A percentile compares a stretch with the other conserved stretches of the same genome.
phyloP scores from a whole-genome alignment of 306 rosid species.

The Vicia villosa region DNA sequence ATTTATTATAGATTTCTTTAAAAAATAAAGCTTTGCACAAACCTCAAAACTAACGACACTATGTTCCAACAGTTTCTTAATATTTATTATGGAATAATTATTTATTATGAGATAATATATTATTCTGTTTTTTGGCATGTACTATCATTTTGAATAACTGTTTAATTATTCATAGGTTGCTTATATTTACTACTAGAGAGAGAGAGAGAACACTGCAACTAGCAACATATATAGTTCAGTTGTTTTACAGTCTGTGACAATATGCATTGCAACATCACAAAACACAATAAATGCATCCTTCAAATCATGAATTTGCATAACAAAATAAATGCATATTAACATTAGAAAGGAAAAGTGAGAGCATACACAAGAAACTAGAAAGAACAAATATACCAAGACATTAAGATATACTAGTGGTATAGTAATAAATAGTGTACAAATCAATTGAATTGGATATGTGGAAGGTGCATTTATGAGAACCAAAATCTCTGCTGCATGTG shows the following conservation, averaged over 20 bases:
- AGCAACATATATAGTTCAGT: background rate
- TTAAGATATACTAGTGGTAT: background rate
- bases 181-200: too few species aligned
- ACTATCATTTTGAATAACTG: too few species aligned
- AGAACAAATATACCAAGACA: slow-evolving; percentile 21
- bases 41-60: too few species aligned
- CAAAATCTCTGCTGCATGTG: slow-evolving; percentile 18
- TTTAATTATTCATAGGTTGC: too few species aligned
- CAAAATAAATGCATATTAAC: slow-evolving; percentile 11
- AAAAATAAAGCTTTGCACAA: too few species aligned
- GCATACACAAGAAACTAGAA: slow-evolving; percentile 9
- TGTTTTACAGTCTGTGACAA: background rate
- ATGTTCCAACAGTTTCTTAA: too few species aligned
- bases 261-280: background rate
- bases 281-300: background rate
- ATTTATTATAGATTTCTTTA: too few species aligned
- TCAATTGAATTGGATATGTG: slow-evolving; percentile 2
- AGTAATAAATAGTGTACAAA: slow-evolving; percentile 27
- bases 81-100: too few species aligned
- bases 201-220: background rate
- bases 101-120: too few species aligned
- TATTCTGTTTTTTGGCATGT: too few species aligned
- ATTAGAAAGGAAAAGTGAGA: slow-evolving; percentile 15
- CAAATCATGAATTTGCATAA: background rate
- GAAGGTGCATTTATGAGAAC: slow-evolving; percentile 21